Evolutionary conservation across 2,329 filamentous ascomycete species (phyloP).

Genomic region (Penicillium psychrosexuale): DNA sequence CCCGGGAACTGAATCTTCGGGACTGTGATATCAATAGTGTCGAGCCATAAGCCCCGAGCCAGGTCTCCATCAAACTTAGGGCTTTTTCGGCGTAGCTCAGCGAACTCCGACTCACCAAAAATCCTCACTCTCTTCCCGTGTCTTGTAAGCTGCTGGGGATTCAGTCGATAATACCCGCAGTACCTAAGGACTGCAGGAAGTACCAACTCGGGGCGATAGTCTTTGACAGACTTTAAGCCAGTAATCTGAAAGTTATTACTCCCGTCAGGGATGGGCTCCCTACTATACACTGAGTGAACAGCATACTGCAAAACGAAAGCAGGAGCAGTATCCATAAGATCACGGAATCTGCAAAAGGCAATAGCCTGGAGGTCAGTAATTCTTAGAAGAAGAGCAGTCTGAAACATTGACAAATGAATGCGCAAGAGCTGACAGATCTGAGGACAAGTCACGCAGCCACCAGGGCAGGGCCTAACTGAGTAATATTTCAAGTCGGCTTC

Average conservation of each 20-base stretch:
- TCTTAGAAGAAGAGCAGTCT: slow-evolving; percentile 8
- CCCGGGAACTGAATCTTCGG: not conserved
- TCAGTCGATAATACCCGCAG: slow-evolving; percentile 5
- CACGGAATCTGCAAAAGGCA: slow-evolving; percentile 4
- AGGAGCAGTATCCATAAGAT: slow-evolving; percentile 7
- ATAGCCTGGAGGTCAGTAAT: slow-evolving; percentile 12
- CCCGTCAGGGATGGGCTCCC: not conserved
- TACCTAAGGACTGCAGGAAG: slow-evolving; percentile 8
- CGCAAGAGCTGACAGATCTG: slow-evolving; percentile 9
- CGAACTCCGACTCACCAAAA: not conserved
- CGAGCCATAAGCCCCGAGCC: not conserved
- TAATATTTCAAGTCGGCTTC: not conserved
- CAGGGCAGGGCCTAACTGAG: not conserved
- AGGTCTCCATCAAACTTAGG: not conserved
- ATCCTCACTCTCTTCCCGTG: not conserved
- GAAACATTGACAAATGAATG: slow-evolving; percentile 13
- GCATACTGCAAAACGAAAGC: slow-evolving; percentile 3
- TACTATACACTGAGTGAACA: slow-evolving; percentile 5
- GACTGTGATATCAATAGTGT: not conserved
- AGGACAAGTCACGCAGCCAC: slow-evolving; percentile 5
- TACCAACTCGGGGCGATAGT: slow-evolving; percentile 6
- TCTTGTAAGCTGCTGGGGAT: not conserved
- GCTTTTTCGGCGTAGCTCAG: not conserved
- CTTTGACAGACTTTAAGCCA: not conserved
- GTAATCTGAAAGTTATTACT: not conserved